Evolutionary conservation across 2,329 filamentous ascomycete species (phyloP), one percentile per base, ranked within the genome.

Genomic region (Zopfia rhizophila): DNA sequence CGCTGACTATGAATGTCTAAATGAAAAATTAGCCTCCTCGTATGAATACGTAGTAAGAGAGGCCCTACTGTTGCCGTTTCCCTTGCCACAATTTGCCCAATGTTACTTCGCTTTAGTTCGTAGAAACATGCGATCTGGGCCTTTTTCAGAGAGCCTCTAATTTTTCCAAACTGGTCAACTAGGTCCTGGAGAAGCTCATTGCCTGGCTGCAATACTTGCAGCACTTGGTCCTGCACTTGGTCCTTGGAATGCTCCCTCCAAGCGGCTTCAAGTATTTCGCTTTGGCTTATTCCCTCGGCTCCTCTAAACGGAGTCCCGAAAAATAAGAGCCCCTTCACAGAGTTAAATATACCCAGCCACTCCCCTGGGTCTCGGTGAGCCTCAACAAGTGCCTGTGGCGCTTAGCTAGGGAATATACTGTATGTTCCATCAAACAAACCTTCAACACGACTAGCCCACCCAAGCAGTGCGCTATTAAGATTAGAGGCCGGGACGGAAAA

Each of bases 301-400:
- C 44, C 46, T 45, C 33, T 13, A 23, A 49, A 49, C n/a, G 46
- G 46, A 21, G 46, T 49, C 10, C 46, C 46, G 18, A 49, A 36
- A 23, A 49, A 49, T 10, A 45, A 13, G 4, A 49, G 33, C 21
- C 46, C 33, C 16, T 19, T 49, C 11, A 41, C 46, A 5, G 32
- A 39, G 12, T n/a, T 17, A 30, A 35, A 47, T 29, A 47, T 21
- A 7, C 38, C 29, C 12, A 27, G 38, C 44, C 44, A 47, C 14
- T 43, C 35, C 10, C 18, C 23, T 16, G 22, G 13, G 28, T 47
- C 5, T 10, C 18, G 18, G 33, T 19, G n/a, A 21, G 44, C 44
- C 11, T 47, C 38, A 8, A 42, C 14, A 17, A 47, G 38, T 23
- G 38, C 38, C 44, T 47, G 21, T n/a, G 18, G 7, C 17, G 7